Conservation (phyloP, 768 basidiomycete species). For the Agaricus sinodeliciosus region DNA sequence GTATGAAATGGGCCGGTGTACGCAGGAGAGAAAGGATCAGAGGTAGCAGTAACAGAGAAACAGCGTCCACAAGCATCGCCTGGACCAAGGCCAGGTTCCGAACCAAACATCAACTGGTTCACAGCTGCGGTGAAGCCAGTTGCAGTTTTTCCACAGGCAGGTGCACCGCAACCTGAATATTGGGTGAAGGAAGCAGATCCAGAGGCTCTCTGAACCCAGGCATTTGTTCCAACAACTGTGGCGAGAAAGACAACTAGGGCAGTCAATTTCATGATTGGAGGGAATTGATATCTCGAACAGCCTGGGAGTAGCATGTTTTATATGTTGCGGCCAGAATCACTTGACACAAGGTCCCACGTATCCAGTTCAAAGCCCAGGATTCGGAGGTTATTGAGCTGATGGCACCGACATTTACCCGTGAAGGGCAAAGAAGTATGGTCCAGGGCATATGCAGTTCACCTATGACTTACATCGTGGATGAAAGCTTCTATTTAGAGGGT, state of each 20-base stretch:
- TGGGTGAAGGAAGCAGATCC: conserved; percentile 52
- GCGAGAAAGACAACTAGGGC: conserved; percentile 17
- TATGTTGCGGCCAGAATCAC: background rate
- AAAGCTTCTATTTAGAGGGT: background rate
- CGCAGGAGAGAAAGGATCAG: conserved; percentile 45
- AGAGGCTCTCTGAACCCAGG: conserved; percentile 45
- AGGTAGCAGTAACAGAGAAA: conserved; percentile 43
- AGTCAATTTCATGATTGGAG: conserved; percentile 17
- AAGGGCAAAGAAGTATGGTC: background rate
- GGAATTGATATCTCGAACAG: background rate
- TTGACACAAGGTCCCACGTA: background rate
- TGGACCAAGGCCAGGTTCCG: conserved; percentile 39
- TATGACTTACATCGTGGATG: no score
- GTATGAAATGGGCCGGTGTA: conserved; percentile 45
- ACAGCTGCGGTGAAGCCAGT: conserved; percentile 50
- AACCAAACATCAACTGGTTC: conserved; percentile 50
- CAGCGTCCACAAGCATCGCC: conserved; percentile 61
- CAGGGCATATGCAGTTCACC: background rate
- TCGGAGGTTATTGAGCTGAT: background rate
- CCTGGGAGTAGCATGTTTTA: background rate
- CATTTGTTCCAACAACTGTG: conserved; percentile 16
- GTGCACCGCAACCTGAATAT: conserved; percentile 43
- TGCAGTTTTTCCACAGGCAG: conserved; percentile 48
- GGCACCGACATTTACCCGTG: conserved; percentile 1
- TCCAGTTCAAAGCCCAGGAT: background rate